Conservation (phyloP, 352 stramenopile genomes). For the Phytophthora pseudosyringae region DNA sequence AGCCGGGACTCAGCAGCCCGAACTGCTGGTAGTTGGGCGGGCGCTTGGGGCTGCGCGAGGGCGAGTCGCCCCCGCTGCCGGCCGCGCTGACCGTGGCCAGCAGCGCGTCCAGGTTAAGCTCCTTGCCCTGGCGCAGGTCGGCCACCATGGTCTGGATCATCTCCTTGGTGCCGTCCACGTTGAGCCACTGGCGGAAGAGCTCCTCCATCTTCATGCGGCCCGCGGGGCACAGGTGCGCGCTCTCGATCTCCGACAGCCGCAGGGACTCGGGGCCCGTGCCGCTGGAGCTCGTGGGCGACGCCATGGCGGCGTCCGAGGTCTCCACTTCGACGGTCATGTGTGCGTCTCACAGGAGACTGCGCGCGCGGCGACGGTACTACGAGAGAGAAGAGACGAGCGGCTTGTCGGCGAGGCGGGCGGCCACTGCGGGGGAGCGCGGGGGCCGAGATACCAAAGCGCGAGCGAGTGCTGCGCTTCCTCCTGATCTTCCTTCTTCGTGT, state of each 20-base stretch:
- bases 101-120: constrained; percentile 57
- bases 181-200: constrained; percentile 89
- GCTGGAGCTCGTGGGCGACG: constrained; percentile 55
- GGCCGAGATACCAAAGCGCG: constrained; percentile 12
- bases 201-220: constrained; percentile 90
- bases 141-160: constrained; percentile 86
- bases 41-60: constrained; percentile 78
- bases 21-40: constrained; percentile 86
- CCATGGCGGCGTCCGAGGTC: constrained; percentile 61
- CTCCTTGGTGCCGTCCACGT: constrained; percentile 83
- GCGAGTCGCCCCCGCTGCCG: constrained; percentile 47
- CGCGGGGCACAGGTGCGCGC: constrained; percentile 75
- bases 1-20: constrained; percentile 37
- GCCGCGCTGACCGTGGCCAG: constrained; percentile 22
- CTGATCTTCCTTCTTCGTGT: constrained; percentile 40
- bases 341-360: not conserved
- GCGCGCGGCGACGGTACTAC: not conserved
- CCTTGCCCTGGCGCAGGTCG: constrained; percentile 78
- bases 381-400: constrained; percentile 1
- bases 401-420: not conserved
- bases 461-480: constrained; percentile 10
- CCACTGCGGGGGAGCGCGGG: constrained; percentile 3
- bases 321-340: constrained; percentile 63
- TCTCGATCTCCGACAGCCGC: constrained; percentile 85
- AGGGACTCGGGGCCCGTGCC: constrained; percentile 53